Conservation (phyloP, 495 filamentous ascomycete species). For the Eremomyces bilateralis region DNA sequence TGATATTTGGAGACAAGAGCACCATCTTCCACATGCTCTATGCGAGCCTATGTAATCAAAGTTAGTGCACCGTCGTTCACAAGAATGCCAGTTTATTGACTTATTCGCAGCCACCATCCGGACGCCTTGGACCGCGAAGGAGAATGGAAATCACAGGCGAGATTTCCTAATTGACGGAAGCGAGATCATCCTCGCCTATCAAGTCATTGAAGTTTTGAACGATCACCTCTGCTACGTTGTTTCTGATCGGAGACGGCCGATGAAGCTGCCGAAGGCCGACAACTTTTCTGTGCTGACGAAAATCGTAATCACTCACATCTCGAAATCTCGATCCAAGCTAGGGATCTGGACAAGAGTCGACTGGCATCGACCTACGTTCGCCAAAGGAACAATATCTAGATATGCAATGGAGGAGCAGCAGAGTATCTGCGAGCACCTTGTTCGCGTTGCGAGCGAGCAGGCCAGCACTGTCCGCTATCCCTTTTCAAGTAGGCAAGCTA, state of each 20-base stretch:
- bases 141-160: neutral
- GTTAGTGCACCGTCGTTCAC: no score
- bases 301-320: constrained; percentile 78
- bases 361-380: no score
- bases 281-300: constrained; percentile 73
- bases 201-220: constrained; percentile 76
- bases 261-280: constrained; percentile 66
- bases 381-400: no score
- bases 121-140: constrained; percentile 73
- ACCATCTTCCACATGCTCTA: constrained; percentile 84
- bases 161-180: constrained; percentile 14
- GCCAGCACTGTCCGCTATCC: no score
- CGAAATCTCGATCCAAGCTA: constrained; percentile 81
- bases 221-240: constrained; percentile 94
- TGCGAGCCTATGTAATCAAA: constrained; percentile 49
- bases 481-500: no score
- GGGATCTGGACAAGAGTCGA: constrained; percentile 71
- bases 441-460: no score
- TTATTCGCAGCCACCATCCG: constrained; percentile 57
- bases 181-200: constrained; percentile 53
- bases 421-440: no score
- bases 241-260: constrained; percentile 68
- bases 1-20: constrained; percentile 88
- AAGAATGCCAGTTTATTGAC: no score
- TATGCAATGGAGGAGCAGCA: no score